A percentile compares a stretch with the other conserved stretches of the same genome.
phyloP scores from a whole-genome alignment of 2,329 filamentous ascomycete genomes.

The Fusarium longipes region DNA sequence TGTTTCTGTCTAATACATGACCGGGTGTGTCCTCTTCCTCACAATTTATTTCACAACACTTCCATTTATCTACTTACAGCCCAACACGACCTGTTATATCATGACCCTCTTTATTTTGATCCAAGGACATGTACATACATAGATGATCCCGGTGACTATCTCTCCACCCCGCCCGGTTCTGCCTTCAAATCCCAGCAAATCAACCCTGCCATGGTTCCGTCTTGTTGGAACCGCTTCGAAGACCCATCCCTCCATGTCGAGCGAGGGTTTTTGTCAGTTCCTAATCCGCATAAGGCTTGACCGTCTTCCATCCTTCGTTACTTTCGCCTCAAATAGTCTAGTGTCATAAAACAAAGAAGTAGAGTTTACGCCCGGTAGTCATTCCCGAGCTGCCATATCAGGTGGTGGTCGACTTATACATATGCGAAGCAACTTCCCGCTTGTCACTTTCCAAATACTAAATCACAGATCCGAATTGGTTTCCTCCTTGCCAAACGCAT shows the following conservation, averaged over 20 bases:
- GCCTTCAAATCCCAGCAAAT: constrained; percentile 27
- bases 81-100: constrained; percentile 6
- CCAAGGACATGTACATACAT: constrained; percentile 30
- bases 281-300: constrained; percentile 37
- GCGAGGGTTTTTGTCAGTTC: constrained; percentile 31
- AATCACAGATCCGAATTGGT: constrained; percentile 2
- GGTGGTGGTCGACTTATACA: constrained; percentile 32
- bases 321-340: constrained; percentile 48
- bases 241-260: constrained; percentile 35
- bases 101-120: constrained; percentile 5
- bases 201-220: constrained; percentile 41
- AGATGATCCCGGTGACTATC: constrained; percentile 31
- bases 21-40: neutral
- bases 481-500: constrained; percentile 9
- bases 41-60: neutral
- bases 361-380: constrained; percentile 19
- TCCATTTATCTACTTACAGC: neutral
- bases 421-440: constrained; percentile 25
- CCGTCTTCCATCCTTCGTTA: constrained; percentile 45
- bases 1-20: constrained; percentile 24
- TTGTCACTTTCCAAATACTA: constrained; percentile 8
- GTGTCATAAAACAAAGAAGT: constrained; percentile 40
- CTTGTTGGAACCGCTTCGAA: constrained; percentile 36
- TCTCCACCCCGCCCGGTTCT: constrained; percentile 31
- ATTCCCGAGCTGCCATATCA: constrained; percentile 18